Percentiles rank a stretch among this genome's conserved stretches.
Conservation (phyloP, 805 yeast species). For the Nematodospora valgi region DNA sequence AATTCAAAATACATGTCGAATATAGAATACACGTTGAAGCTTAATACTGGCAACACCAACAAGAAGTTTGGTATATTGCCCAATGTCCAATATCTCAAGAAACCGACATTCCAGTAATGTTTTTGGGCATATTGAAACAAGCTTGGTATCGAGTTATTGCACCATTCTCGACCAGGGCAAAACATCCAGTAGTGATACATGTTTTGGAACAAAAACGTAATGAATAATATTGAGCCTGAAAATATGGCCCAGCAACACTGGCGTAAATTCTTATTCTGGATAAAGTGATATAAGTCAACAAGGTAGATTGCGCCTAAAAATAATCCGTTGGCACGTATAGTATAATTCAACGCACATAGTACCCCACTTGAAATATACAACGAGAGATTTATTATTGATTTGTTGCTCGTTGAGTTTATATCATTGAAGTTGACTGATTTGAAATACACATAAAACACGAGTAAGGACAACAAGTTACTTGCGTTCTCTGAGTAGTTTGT, state of each 20-base stretch:
- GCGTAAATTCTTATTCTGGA: slow-evolving; percentile 12
- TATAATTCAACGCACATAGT: slow-evolving; percentile 52
- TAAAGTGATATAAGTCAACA: slow-evolving; percentile 45
- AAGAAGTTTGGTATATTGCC: slow-evolving; percentile 81
- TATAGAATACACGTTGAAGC: slow-evolving; percentile 41
- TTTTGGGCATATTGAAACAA: slow-evolving; percentile 70
- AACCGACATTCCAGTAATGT: slow-evolving; percentile 83
- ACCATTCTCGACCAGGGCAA: slow-evolving; percentile 83
- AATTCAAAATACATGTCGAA: slow-evolving; percentile 31
- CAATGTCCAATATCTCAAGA: slow-evolving; percentile 76
- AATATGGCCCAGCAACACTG: slow-evolving; percentile 32
- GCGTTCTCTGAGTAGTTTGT: slow-evolving; percentile 75
- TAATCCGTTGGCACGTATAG: slow-evolving; percentile 73
- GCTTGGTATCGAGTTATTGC: slow-evolving; percentile 52
- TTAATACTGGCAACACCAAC: slow-evolving; percentile 66
- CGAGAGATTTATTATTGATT: slow-evolving; percentile 18
- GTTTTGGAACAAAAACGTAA: slow-evolving; percentile 45
- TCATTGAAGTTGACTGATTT: slow-evolving; percentile 19
- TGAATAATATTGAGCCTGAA: slow-evolving; percentile 56
- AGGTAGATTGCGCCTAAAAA: slow-evolving; percentile 67
- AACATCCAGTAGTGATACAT: slow-evolving; percentile 51
- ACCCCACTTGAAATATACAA: slow-evolving; percentile 49
- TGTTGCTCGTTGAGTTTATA: slow-evolving; percentile 13
- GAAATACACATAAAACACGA: slow-evolving; percentile 54
- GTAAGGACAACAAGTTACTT: slow-evolving; percentile 57